Conservation (phyloP, 768 basidiomycete species). For the Hirschioporus abietinus region DNA sequence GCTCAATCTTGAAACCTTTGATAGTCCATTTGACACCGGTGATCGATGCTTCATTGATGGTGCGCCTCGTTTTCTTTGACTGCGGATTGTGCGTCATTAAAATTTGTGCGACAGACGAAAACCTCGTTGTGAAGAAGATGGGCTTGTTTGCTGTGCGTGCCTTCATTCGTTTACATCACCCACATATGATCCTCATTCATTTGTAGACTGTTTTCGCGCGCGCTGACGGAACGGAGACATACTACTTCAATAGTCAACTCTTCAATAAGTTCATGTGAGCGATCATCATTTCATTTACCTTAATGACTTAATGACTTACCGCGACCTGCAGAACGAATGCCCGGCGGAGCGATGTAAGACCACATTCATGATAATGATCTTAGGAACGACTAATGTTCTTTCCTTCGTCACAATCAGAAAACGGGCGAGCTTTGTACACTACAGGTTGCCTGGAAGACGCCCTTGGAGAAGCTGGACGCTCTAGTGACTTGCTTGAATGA, state of each 20-base stretch:
- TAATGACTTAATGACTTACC: conserved; percentile 4
- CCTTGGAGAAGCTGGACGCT: conserved; percentile 63
- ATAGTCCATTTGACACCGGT: conserved; percentile 74
- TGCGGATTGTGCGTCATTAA: conserved; percentile 1
- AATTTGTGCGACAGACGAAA: conserved; percentile 40
- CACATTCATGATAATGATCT: neutral
- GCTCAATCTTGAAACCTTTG: conserved; percentile 7
- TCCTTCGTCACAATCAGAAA: conserved; percentile 35
- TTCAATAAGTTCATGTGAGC: conserved; percentile 70
- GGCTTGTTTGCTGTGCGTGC: conserved; percentile 62
- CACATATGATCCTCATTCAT: conserved; percentile 5
- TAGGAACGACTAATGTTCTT: conserved; percentile 12
- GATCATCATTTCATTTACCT: neutral
- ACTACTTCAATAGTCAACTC: conserved; percentile 76
- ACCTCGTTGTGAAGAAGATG: conserved; percentile 74
- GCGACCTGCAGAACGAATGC: conserved; percentile 51
- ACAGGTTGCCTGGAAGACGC: conserved; percentile 74
- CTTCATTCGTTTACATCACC: conserved; percentile 1
- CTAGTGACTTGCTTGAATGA: conserved; percentile 63
- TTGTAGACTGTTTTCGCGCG: conserved; percentile 63
- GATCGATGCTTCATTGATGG: conserved; percentile 75
- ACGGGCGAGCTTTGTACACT: conserved; percentile 62
- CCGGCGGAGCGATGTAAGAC: conserved; percentile 59
- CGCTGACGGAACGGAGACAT: conserved; percentile 70
- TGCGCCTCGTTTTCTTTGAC: conserved; percentile 20